These are phyloP conservation scores for Epichloe typhina DNA, from an alignment of 2,329 filamentous ascomycete species.

Conservation along the genomic window DNA sequence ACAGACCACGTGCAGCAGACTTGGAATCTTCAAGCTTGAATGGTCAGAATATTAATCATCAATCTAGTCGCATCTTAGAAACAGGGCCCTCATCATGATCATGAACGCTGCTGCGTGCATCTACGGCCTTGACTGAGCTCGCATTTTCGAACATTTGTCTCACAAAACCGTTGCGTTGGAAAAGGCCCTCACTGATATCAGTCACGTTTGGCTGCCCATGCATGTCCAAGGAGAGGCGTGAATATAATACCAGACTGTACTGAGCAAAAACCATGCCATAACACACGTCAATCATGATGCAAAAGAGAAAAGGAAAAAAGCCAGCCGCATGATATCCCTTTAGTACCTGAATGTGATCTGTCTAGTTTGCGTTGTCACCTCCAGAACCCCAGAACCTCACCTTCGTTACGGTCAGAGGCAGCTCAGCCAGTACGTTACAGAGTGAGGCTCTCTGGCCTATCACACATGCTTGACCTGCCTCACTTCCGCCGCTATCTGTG, in stretches of 20 bases:
- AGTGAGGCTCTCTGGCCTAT: neutral
- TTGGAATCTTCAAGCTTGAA: too few relatives aligned
- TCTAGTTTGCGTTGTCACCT: slow-evolving; percentile 22
- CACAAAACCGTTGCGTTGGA: neutral
- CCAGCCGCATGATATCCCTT: slow-evolving; percentile 25
- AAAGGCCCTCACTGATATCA: neutral
- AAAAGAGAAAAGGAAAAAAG: slow-evolving; percentile 16
- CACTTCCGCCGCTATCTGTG: neutral
- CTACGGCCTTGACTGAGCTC: neutral
- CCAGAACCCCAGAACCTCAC: slow-evolving; percentile 14
- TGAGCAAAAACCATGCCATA: slow-evolving; percentile 10
- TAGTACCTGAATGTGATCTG: slow-evolving; percentile 23
- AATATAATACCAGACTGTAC: neutral
- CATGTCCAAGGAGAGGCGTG: neutral
- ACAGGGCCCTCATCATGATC: too few relatives aligned
- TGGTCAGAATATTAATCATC: too few relatives aligned
- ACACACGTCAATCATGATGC: slow-evolving; percentile 19
- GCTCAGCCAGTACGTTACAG: slow-evolving; percentile 10
- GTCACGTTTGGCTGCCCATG: neutral
- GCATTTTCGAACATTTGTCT: neutral
- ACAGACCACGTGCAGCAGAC: neutral
- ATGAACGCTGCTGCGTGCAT: neutral
- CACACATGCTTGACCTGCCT: slow-evolving; percentile 3
- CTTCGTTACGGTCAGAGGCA: slow-evolving; percentile 12
- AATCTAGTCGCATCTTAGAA: too few relatives aligned